A percentile compares a stretch with the other conserved stretches of the same genome.
Evolutionary conservation across 441 rosid species (phyloP).

Genomic region (Rhodomyrtus psidioides): DNA sequence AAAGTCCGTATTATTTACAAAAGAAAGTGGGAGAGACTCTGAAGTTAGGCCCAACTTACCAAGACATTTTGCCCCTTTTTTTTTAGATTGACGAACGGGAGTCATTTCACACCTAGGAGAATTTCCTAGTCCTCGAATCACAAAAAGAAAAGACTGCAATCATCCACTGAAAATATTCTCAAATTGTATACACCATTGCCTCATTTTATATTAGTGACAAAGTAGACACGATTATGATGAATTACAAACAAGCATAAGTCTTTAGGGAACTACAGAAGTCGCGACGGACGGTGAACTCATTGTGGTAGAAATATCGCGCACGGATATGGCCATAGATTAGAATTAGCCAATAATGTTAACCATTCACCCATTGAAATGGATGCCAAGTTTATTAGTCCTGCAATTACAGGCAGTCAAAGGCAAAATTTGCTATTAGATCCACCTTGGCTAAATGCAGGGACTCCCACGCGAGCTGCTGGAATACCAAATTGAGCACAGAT

Average conservation of each 20-base stretch:
- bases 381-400: too few species aligned
- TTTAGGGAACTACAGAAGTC: not conserved
- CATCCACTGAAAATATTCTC: not conserved
- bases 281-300: not conserved
- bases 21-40: not conserved
- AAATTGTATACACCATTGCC: not conserved
- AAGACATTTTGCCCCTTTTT: not conserved
- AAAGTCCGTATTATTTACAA: not conserved
- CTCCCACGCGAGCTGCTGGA: too few species aligned
- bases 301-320: too few species aligned
- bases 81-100: not conserved
- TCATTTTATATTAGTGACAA: not conserved
- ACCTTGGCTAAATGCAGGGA: too few species aligned
- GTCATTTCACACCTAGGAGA: not conserved
- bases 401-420: too few species aligned
- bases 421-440: too few species aligned
- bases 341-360: too few species aligned
- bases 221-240: not conserved
- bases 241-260: not conserved
- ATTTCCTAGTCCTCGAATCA: not conserved
- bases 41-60: not conserved
- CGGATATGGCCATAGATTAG: too few species aligned
- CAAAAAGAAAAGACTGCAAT: not conserved
- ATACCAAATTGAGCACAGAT: too few species aligned
- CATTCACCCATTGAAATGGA: too few species aligned